phyloP scores from a whole-genome alignment of 306 rosid species.

The Crataegus laevigata region DNA sequence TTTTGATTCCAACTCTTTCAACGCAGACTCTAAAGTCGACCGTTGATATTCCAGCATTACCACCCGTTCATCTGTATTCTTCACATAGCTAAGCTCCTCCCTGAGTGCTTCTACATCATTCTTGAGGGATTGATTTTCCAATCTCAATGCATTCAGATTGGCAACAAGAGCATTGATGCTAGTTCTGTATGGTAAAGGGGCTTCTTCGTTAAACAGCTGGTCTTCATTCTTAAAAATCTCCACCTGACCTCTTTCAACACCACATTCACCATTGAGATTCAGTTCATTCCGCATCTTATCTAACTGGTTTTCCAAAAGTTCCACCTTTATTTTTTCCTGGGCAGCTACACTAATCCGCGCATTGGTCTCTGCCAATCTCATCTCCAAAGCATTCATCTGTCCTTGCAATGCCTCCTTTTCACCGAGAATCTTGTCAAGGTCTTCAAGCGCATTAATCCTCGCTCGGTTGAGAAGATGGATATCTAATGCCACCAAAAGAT shows the following conservation, averaged over 20 bases:
- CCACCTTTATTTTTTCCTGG: slow-evolving; percentile 60
- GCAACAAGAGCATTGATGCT: slow-evolving; percentile 27
- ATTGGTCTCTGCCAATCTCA: slow-evolving; percentile 75
- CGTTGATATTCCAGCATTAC: slow-evolving; percentile 67
- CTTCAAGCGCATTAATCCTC: slow-evolving; percentile 62
- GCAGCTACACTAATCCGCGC: slow-evolving; percentile 51
- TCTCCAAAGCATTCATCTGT: slow-evolving; percentile 60
- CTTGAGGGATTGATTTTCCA: slow-evolving; percentile 59
- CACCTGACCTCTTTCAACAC: slow-evolving; percentile 27
- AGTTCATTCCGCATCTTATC: slow-evolving; percentile 47
- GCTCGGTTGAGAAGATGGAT: slow-evolving; percentile 76
- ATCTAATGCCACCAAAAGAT: slow-evolving; percentile 40
- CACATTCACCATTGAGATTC: slow-evolving; percentile 21
- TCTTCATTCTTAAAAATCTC: slow-evolving; percentile 26
- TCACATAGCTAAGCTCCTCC: slow-evolving; percentile 45
- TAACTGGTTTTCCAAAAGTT: slow-evolving; percentile 55
- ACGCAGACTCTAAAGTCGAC: slow-evolving; percentile 48
- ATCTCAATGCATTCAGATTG: slow-evolving; percentile 61
- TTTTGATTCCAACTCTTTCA: slow-evolving; percentile 69
- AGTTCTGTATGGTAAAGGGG: slow-evolving; percentile 15
- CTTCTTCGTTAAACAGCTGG: slow-evolving; percentile 18
- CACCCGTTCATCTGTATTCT: slow-evolving; percentile 49
- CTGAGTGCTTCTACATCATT: slow-evolving; percentile 47
- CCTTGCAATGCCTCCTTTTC: slow-evolving; percentile 76
- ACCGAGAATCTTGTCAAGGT: slow-evolving; percentile 60